Evolutionary conservation across 23 red algal species (phyloP), one percentile per base, ranked within the genome.

Genomic region (Pyropia yezoensis): DNA sequence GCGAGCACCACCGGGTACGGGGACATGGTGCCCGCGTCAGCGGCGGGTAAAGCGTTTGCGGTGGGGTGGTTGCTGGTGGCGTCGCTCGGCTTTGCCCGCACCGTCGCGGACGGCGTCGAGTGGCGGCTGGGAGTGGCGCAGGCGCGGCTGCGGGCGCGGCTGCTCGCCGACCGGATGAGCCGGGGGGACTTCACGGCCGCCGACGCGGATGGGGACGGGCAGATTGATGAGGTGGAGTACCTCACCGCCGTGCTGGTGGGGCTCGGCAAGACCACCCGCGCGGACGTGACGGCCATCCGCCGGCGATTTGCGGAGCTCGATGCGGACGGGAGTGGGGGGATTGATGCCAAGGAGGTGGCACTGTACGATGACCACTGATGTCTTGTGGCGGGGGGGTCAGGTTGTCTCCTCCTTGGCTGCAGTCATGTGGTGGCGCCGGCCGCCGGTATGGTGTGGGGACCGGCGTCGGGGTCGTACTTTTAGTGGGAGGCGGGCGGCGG

Each of bases 1-100:
- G 47, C 78, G 62, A 87, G 73, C 26, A 87, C 82, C 14, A 73
- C 78, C 25, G 82, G 82, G 9, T 63, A 67, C 9, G 82, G 82
- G 18, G 82, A 87, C 51, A 39, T 87, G 29, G 53, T 62, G 30
- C 82, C 82, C 4, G 49, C 51, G 11, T 55, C 59, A 12, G 30
- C 61, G 62, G 18, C 28, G n/a, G 82, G 82, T 6, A 81, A 81
- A 26, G 61, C 69, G 16, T 83, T 68, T 47, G 67, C 79, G 12
- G 22, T 66, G 45, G 52, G 75, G 4, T 80, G 62, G 62, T 39
- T 80, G 14, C 20, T 80, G 4, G 34, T 80, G 6, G 54, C 52
- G 0, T 69, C 76, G 47, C 17, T 80, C 9, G 52, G 62, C 19
- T 57, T 80, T 69, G 76, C 76, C 21, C 39, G 24, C 14, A 22